Percentiles rank a stretch among this genome's conserved stretches.
phyloP scores from a whole-genome alignment of 805 yeast species.

The Barnettozyma californica region DNA sequence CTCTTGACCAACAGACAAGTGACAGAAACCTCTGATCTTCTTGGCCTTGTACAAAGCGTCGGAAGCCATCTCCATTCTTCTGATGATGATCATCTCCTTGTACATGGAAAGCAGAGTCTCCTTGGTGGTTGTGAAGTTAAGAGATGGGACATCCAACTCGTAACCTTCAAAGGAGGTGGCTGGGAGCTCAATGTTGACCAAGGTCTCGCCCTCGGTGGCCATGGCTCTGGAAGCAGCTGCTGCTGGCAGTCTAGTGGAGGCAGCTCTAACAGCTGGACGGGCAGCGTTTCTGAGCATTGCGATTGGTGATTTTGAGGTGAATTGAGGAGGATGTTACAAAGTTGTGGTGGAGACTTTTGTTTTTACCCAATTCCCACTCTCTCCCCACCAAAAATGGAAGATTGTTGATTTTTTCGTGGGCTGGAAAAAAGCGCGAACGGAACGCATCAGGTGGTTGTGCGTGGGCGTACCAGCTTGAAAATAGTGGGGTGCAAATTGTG shows the following conservation, averaged over 20 bases:
- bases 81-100: slow-evolving; percentile 88
- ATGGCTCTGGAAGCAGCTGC: slow-evolving; percentile 20
- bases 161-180: slow-evolving; percentile 82
- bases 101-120: slow-evolving; percentile 82
- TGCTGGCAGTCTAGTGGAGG: slow-evolving; percentile 12
- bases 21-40: slow-evolving; percentile 98
- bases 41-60: slow-evolving; percentile 98
- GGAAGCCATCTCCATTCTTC: slow-evolving; percentile 99
- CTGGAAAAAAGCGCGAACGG: not conserved
- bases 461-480: not conserved
- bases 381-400: not conserved
- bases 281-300: slow-evolving; percentile 1
- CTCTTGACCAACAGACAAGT: slow-evolving; percentile 96
- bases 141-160: slow-evolving; percentile 67
- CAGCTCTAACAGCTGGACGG: slow-evolving; percentile 5
- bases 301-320: not conserved
- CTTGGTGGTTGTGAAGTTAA: slow-evolving; percentile 75
- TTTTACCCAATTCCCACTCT: not conserved
- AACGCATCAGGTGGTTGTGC: not conserved
- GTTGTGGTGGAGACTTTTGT: not conserved
- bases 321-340: not conserved
- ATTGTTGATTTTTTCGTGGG: not conserved
- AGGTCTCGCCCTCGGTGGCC: slow-evolving; percentile 25
- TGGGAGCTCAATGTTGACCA: slow-evolving; percentile 57
- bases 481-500: not conserved